Base-by-base conservation (phyloP, 768 basidiomycete genomes). In the Lactarius sanguifluus region DNA sequence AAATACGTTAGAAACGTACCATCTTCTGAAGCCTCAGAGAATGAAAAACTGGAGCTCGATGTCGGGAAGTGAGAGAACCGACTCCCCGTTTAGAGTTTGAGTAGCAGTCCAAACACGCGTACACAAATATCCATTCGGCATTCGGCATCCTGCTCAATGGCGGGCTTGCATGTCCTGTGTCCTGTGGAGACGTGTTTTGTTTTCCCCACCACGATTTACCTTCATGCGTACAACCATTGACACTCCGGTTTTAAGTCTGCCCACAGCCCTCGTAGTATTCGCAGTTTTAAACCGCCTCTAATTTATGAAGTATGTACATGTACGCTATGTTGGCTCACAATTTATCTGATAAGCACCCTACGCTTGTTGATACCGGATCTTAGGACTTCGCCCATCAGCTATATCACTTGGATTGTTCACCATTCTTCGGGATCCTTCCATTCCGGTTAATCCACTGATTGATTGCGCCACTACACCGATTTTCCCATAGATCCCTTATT, bases 1-100 rank as follows among this genome's bases (percentile, higher is more conserved):
- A 18, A 36, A 47, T 12, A 8, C 10, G 18, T 28, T 7, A 23
- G 7, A 2, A 4, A 30, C 62, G n/a, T 61, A 69, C 69, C 69
- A 69, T 69, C 28, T 61, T 68, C 30, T 57, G 23, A 23, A 47
- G 32, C 55, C 28, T 58, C 34, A 25, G 57, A 45, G 18, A 58
- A 38, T 20, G 25, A 41, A 36, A 28, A 58, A 52, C 30, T 41
- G 34, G 57, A 23, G 45, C 34, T 50, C 18, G 52, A 45, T 40
- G 25, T 25, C 50, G 1, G 13, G 50, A 50, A 52, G 23, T 50
- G 13, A 15, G 25, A 15, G 50, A 25, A 9, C 47, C 2, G 13
- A 25, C 50, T n/a, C 20, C 3, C 20, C 12, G 12, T 25, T 25
- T 64, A 67, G 52, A 67, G 66, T 67, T 67, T 20, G 34, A 3